Percentiles rank a stretch among this genome's conserved stretches.
phyloP scores from a whole-genome alignment of 2,329 filamentous ascomycete genomes.

The Pseudogymnoascus destructans region DNA sequence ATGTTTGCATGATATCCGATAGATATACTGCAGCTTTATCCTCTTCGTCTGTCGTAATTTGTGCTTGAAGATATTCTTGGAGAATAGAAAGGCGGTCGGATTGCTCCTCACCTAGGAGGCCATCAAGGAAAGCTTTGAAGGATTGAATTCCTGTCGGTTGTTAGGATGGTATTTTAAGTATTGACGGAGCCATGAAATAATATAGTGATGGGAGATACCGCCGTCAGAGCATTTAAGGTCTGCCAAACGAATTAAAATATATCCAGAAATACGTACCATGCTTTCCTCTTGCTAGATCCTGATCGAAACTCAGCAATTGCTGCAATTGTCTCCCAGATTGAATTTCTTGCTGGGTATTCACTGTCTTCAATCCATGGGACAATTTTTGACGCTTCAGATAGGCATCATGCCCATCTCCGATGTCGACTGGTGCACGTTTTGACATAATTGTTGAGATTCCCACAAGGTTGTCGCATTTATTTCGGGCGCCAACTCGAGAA shows the following conservation, averaged over 20 bases:
- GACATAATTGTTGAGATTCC: constrained; percentile 17
- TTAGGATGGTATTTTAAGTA: not conserved
- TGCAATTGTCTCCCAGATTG: constrained; percentile 52
- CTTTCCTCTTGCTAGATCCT: constrained; percentile 53
- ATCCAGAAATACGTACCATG: constrained; percentile 37
- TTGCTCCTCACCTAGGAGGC: constrained; percentile 40
- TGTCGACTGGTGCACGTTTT: constrained; percentile 22
- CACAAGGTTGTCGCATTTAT: constrained; percentile 7
- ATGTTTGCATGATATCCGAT: constrained; percentile 71
- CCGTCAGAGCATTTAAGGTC: not conserved
- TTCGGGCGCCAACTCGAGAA: not conserved
- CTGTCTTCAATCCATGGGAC: constrained; percentile 36
- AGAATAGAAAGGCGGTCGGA: constrained; percentile 45
- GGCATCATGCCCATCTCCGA: constrained; percentile 22
- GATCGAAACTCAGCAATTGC: constrained; percentile 55
- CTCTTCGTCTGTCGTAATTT: constrained; percentile 35
- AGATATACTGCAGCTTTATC: constrained; percentile 54
- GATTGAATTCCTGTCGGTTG: constrained; percentile 44
- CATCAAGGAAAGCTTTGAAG: constrained; percentile 59
- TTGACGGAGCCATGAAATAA: not conserved
- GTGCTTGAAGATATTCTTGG: constrained; percentile 51
- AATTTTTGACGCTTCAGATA: constrained; percentile 27
- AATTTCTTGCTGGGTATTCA: constrained; percentile 42
- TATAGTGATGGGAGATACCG: not conserved
- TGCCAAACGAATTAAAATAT: not conserved